Conservation (phyloP, 1,139 yeast genomes). For the Protomyces pachydermus region DNA sequence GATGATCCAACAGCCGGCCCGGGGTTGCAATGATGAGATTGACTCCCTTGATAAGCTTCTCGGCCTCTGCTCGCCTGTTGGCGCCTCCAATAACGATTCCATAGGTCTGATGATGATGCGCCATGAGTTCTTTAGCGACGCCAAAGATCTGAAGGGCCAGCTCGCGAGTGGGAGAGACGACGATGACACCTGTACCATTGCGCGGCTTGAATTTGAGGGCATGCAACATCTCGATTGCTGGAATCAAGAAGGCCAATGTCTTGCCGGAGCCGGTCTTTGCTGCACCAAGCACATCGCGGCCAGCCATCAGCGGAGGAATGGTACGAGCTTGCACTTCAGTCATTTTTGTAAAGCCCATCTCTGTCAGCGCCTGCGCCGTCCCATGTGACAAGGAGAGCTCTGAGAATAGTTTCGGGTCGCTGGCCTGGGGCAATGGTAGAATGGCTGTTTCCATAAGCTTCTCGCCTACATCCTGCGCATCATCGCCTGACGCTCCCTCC, state of each 20-base stretch:
- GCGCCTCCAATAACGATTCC: conserved; percentile 99
- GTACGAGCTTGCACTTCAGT: conserved; percentile 91
- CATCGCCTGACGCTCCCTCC: not conserved
- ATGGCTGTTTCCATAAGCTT: conserved; percentile 24
- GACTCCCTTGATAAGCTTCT: conserved; percentile 87
- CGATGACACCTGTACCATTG: conserved; percentile 85
- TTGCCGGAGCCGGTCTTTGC: conserved; percentile 99
- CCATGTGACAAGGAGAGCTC: conserved; percentile 73
- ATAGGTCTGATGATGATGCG: conserved; percentile 83
- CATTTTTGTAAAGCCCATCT: conserved; percentile 86
- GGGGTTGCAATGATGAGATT: conserved; percentile 94
- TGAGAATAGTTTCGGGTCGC: conserved; percentile 41
- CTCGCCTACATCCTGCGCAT: not conserved
- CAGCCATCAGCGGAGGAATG: conserved; percentile 90
- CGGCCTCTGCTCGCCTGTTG: conserved; percentile 94
- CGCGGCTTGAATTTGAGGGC: conserved; percentile 86
- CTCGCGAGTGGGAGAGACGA: conserved; percentile 85
- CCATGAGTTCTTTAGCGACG: conserved; percentile 90
- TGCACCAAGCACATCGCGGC: conserved; percentile 92
- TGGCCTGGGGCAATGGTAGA: conserved; percentile 24
- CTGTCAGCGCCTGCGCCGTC: conserved; percentile 66
- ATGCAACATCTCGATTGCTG: conserved; percentile 87
- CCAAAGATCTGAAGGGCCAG: conserved; percentile 95
- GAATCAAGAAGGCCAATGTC: conserved; percentile 88
- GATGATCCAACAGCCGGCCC: conserved; percentile 91